Evolutionary conservation across 148 eudicot species (phyloP).

Genomic region (Rhododendron griersonianum): DNA sequence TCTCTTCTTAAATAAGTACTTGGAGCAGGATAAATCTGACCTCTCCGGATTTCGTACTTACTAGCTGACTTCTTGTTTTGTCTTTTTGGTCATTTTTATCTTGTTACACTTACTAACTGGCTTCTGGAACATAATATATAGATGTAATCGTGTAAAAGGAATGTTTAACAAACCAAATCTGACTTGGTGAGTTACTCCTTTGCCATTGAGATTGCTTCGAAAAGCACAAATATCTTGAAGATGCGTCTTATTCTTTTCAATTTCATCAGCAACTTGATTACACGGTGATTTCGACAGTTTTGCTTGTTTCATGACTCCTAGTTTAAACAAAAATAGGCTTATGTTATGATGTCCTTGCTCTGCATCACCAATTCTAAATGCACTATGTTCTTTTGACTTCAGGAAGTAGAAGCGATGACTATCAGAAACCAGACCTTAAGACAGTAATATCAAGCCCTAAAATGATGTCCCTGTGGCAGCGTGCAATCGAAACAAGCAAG

Average conservation of each 20-base stretch:
- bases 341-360: neutral
- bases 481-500: slow-evolving; percentile 77
- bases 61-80: neutral
- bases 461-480: slow-evolving; percentile 83
- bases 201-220: neutral
- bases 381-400: neutral
- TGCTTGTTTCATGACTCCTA: neutral
- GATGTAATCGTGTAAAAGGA: neutral
- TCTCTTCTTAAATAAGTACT: neutral
- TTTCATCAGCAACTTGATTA: neutral
- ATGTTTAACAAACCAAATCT: neutral
- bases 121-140: neutral
- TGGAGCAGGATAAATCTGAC: neutral
- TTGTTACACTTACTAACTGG: neutral
- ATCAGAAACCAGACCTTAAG: slow-evolving; percentile 15
- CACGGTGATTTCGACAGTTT: neutral
- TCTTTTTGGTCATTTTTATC: neutral
- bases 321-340: neutral
- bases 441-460: slow-evolving; percentile 55
- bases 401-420: slow-evolving; percentile 16
- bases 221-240: neutral
- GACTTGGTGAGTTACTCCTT: neutral
- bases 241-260: neutral
- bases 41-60: neutral
- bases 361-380: neutral